A percentile compares a stretch with the other conserved stretches of the same genome.
phyloP scores from a whole-genome alignment of 106 monocot species.

The Xerophyta viscosa region DNA sequence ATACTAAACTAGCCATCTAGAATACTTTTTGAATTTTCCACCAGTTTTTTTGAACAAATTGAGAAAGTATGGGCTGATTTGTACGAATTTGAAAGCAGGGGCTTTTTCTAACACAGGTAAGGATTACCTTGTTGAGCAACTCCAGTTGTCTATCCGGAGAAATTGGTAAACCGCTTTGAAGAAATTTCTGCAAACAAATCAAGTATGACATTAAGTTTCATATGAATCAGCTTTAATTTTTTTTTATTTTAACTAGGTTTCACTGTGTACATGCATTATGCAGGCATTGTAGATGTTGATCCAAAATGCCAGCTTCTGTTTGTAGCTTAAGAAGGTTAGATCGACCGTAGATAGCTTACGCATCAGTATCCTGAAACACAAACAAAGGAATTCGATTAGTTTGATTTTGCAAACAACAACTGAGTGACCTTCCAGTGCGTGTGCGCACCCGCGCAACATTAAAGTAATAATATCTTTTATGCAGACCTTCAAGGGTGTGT shows the following conservation, averaged over 20 bases:
- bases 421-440: too few relatives aligned
- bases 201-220: not conserved
- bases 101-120: too few relatives aligned
- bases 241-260: not conserved
- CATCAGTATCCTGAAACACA: slow-evolving; percentile 55
- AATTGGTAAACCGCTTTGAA: slow-evolving; percentile 50
- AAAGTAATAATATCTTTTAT: too few relatives aligned
- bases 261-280: slow-evolving; percentile 88
- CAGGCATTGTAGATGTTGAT: slow-evolving; percentile 88
- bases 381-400: not conserved
- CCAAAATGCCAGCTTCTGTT: slow-evolving; percentile 95
- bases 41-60: too few relatives aligned
- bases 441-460: too few relatives aligned
- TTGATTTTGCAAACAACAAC: too few relatives aligned
- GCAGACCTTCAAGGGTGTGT: too few relatives aligned
- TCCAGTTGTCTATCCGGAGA: slow-evolving; percentile 54
- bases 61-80: too few relatives aligned
- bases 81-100: too few relatives aligned
- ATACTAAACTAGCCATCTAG: too few relatives aligned
- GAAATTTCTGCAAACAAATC: slow-evolving; percentile 52
- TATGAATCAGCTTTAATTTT: not conserved
- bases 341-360: slow-evolving; percentile 46
- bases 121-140: slow-evolving; percentile 77
- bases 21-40: too few relatives aligned
- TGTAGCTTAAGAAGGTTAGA: slow-evolving; percentile 49